phyloP scores from a whole-genome alignment of 2,329 filamentous ascomycete species.

The Talaromyces sp. region DNA sequence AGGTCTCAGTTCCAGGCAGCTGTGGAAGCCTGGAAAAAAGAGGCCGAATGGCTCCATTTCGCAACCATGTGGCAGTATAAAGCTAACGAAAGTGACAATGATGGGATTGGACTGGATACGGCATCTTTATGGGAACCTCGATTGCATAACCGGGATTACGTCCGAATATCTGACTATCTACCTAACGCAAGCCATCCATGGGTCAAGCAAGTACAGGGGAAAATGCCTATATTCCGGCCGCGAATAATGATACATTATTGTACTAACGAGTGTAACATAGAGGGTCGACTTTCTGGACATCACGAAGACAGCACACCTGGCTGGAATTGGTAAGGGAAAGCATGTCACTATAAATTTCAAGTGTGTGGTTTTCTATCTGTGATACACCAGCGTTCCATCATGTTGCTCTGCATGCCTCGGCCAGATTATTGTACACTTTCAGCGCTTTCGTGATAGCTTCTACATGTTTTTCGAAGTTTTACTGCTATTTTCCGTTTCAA shows the following conservation, averaged over 20 bases:
- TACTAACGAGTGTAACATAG: not conserved
- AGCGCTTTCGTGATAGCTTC: too few relatives aligned
- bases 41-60: constrained; percentile 1
- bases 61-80: not conserved
- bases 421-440: too few relatives aligned
- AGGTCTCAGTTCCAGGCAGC: not conserved
- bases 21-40: constrained; percentile 1
- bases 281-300: not conserved
- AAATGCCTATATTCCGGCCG: not conserved
- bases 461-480: too few relatives aligned
- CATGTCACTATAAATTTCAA: too few relatives aligned
- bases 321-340: too few relatives aligned
- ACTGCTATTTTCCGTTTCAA: too few relatives aligned
- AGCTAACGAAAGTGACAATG: too few relatives aligned
- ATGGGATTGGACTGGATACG: not conserved
- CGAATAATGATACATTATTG: constrained; percentile 6
- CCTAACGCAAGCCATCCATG: constrained; percentile 1
- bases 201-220: constrained; percentile 1
- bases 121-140: not conserved
- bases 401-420: too few relatives aligned
- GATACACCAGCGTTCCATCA: too few relatives aligned
- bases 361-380: too few relatives aligned
- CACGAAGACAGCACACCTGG: too few relatives aligned
- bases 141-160: not conserved
- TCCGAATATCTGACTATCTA: constrained; percentile 3